Evolutionary conservation across 2,329 filamentous ascomycete species (phyloP), one percentile per base, ranked within the genome.

Genomic region (Exophiala spinifera): DNA sequence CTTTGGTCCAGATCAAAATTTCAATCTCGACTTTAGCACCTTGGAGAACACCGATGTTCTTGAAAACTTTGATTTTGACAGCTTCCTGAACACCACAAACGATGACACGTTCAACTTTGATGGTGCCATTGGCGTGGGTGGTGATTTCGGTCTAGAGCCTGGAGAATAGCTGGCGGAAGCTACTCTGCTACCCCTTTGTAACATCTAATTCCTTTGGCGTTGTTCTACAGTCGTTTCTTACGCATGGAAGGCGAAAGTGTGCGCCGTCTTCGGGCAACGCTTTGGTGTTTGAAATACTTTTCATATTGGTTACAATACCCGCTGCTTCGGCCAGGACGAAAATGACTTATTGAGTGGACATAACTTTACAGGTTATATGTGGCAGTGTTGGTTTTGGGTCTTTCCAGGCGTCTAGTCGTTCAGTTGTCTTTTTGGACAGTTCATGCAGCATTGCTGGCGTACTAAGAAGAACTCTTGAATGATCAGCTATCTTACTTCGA

Each of bases 51-150:
- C 69, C 33, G 74, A 78, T 63, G 69, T 77, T 28, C 65, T 78
- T 42, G 75, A 78, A 64, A 76, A 74, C 62, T 86, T 86, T 66
- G 82, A 86, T 68, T 86, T 86, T 66, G 83, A 86, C 65, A 82
- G 79, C 14, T 86, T 86, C 72, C 72, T 86, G 49, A 82, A 85
- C 63, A 81, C 78, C 23, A 72, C 71, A 6, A 65, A 57, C 37
- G 74, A 74, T 36, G 79, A 79, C 60, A 68, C 67, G 19, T 76
- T 76, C 61, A 70, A 70, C 21, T 76, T 76, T 55, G 69, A 71
- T 19, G 73, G 62, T 58, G 67, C 72, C 53, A 63, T 67, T 11
- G 73, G 75, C 57, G 70, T 72, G 62, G 73, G 75, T 60, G 73
- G 74, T 62, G 74, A 63, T 45, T 65, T 64, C 47, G 52, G 57